phyloP scores from a whole-genome alignment of 2,329 filamentous ascomycete species.

The Nemania sp. region DNA sequence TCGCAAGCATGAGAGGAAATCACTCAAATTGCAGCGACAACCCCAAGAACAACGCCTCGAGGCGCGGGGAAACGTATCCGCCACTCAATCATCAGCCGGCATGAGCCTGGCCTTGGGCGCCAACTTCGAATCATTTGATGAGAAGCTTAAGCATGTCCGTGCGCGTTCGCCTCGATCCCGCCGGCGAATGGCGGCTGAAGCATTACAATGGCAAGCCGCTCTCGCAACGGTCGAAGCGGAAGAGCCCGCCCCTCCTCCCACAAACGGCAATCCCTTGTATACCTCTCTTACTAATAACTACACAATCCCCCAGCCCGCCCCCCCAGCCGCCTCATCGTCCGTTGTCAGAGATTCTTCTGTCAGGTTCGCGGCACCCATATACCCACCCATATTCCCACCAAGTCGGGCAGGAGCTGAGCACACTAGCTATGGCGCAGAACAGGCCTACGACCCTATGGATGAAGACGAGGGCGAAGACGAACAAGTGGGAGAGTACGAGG shows the following conservation, averaged over 20 bases:
- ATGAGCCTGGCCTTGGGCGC: slow-evolving; percentile 2
- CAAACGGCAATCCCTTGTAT: too few relatives aligned
- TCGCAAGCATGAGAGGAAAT: neutral
- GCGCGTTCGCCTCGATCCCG: slow-evolving; percentile 34
- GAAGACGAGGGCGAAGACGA: slow-evolving; percentile 30
- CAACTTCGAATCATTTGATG: slow-evolving; percentile 30
- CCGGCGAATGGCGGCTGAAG: slow-evolving; percentile 35
- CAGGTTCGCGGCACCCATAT: slow-evolving; percentile 1
- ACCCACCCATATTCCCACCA: neutral
- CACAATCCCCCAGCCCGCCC: slow-evolving; percentile 1
- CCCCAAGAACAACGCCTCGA: neutral
- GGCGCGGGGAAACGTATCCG: neutral
- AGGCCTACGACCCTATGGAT: slow-evolving; percentile 26
- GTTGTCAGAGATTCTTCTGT: neutral
- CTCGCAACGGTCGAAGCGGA: slow-evolving; percentile 39
- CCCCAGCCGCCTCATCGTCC: neutral
- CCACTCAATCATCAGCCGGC: neutral
- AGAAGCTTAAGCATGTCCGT: slow-evolving; percentile 34
- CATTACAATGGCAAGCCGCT: slow-evolving; percentile 39
- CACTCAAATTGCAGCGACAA: neutral
- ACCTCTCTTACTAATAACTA: neutral
- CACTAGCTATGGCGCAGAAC: slow-evolving; percentile 17
- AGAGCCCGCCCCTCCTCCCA: neutral
- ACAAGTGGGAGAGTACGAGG: slow-evolving; percentile 24
- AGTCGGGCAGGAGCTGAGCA: slow-evolving; percentile 5